Evolutionary conservation across 176 grass and related monocot species (phyloP).

Genomic region (Oropetium thomaeum): DNA sequence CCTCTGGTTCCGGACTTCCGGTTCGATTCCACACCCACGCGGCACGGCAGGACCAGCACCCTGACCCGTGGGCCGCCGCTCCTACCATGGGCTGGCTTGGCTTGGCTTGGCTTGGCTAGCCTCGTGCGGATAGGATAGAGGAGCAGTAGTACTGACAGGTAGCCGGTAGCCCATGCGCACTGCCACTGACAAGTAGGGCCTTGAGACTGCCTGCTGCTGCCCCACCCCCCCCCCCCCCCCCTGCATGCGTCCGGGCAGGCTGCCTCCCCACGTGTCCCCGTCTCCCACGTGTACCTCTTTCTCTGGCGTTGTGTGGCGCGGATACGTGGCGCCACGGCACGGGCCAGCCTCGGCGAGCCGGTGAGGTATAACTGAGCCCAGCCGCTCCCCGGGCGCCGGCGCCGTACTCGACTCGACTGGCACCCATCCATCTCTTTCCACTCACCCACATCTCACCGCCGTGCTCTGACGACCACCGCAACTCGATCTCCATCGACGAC

Average conservation of each 20-base stretch:
- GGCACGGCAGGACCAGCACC: background rate
- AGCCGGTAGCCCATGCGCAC: background rate
- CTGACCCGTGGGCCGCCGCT: background rate
- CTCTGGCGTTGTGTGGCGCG: background rate
- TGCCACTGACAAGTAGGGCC: background rate
- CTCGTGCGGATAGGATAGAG: too few relatives aligned
- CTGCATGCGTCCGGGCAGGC: background rate
- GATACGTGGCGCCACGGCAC: constrained; percentile 34
- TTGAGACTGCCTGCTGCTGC: too few relatives aligned
- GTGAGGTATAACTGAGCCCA: background rate
- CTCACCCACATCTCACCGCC: too few relatives aligned
- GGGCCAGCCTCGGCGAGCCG: background rate
- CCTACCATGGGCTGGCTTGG: too few relatives aligned
- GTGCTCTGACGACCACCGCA: background rate
- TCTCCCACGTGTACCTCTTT: constrained; percentile 1
- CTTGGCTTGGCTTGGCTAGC: too few relatives aligned
- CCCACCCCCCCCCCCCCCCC: too few relatives aligned
- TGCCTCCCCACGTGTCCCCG: constrained; percentile 32
- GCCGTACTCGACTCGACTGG: constrained; percentile 10
- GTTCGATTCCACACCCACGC: background rate
- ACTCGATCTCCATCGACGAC: too few relatives aligned
- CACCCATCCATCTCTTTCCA: background rate
- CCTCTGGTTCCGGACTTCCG: background rate
- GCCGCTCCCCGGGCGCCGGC: background rate
- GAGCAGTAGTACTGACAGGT: too few relatives aligned